phyloP scores from a whole-genome alignment of 306 rosid species.

The Quercus glauca region DNA sequence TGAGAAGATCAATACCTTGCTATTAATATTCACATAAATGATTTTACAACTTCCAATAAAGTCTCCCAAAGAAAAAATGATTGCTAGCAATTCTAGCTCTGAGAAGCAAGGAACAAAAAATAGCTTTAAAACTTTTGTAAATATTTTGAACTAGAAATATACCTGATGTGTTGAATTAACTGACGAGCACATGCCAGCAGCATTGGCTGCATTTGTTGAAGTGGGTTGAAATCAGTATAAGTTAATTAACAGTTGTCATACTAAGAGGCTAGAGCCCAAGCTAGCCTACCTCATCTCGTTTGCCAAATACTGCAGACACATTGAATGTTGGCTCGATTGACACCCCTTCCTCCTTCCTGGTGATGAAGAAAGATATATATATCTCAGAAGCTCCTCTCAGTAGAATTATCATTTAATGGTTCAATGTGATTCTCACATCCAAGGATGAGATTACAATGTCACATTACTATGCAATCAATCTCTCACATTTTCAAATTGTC shows the following conservation, averaged over 20 bases:
- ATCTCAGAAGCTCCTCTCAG: conserved; percentile 13
- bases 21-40: not conserved
- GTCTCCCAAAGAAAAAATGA: not conserved
- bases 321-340: conserved; percentile 72
- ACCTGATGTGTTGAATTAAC: conserved; percentile 80
- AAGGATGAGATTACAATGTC: not conserved
- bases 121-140: not conserved
- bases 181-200: conserved; percentile 87
- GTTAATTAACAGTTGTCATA: not conserved
- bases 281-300: conserved; percentile 80
- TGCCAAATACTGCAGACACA: conserved; percentile 84
- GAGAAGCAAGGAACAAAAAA: not conserved
- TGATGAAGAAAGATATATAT: conserved; percentile 13
- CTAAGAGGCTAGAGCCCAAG: not conserved
- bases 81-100: not conserved
- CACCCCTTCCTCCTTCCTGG: conserved; percentile 88
- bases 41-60: not conserved
- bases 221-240: conserved; percentile 4
- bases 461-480: not conserved
- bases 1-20: not conserved
- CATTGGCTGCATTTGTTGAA: conserved; percentile 63
- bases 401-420: conserved; percentile 15
- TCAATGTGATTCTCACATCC: conserved; percentile 2
- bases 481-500: not conserved
- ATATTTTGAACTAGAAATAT: not conserved